These are phyloP conservation scores for Aristolochia contorta DNA, from an alignment of 164 flowering plant species.

Conservation along the genomic window DNA sequence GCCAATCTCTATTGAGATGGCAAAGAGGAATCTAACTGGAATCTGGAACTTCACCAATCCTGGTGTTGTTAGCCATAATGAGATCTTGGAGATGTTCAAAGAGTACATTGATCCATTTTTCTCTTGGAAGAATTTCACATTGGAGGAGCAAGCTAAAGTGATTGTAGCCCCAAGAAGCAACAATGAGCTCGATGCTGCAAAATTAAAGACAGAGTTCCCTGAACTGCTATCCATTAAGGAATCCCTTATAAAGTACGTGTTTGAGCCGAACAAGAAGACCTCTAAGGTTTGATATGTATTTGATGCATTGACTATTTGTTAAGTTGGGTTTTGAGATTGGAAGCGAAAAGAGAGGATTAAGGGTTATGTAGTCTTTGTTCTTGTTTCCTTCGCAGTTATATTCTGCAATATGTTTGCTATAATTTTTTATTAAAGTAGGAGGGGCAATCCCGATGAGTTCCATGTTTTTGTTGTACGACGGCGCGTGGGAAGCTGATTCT, in stretches of 20 bases:
- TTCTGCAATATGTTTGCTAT: too few species aligned
- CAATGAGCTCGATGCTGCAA: conserved; percentile 29
- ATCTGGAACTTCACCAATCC: conserved; percentile 39
- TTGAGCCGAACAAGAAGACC: conserved; percentile 34
- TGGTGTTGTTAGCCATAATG: conserved; percentile 38
- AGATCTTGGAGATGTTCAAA: conserved; percentile 31
- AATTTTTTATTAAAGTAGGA: too few species aligned
- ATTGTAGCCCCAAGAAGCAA: conserved; percentile 37
- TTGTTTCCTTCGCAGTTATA: too few species aligned
- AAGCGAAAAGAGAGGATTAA: conserved; percentile 1
- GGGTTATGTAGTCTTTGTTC: background rate
- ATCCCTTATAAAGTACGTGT: conserved; percentile 27
- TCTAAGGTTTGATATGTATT: conserved; percentile 12
- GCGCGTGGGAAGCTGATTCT: too few species aligned
- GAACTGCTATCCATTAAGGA: conserved; percentile 30
- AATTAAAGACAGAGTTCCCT: conserved; percentile 29
- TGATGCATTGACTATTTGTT: conserved; percentile 2
- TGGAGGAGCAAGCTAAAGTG: conserved; percentile 39
- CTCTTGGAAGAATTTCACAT: conserved; percentile 33
- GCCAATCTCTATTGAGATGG: conserved; percentile 37
- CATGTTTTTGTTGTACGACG: conserved; percentile 16
- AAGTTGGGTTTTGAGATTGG: conserved; percentile 6
- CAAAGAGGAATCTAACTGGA: conserved; percentile 32
- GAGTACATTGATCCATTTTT: conserved; percentile 29
- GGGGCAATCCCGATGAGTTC: too few species aligned